Base-by-base conservation (phyloP, 768 basidiomycete genomes). In the Pulveroboletus frians region DNA sequence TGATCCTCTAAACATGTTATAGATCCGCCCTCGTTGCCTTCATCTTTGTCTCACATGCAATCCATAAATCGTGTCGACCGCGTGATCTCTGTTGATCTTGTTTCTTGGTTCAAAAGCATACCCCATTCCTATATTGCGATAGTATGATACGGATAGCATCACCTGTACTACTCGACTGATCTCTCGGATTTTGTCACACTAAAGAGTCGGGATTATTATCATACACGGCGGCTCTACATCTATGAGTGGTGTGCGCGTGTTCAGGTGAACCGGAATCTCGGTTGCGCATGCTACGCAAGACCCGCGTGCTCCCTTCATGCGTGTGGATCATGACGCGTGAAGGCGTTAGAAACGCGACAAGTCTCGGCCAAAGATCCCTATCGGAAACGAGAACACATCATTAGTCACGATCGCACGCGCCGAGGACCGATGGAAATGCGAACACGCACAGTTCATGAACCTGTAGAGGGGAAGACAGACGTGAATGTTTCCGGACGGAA, bases 281-380 rank as follows among this genome's bases (percentile, higher is more conserved):
- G 38, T 39, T 40, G 35, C 30, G 46, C 39, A 36, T 20, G 13
- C 21, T 32, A 14, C 23, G 6, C 21, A 21, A 21, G 5, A 26
- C 23, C 23, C 23, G 23, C 23, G 23, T 26, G 23, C 23, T 26
- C 23, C 5, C 23, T 26, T 39, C 35, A 39, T 31, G 41, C 47
- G 36, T 37, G 31, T 46, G 45, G 17, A 26, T 46, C 36, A 51
- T 17, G 37, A 21, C 15, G 11, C 23, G 6, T 6, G 18, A 13
- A 50, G 36, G 21, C 23, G 39, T 75, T 66, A 87, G 61, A 88
- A 85, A 13, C 83, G 78, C 18, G 79, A 83, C 49, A 88, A 64
- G 62, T 88, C 85, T 23, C 85, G 79, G 7, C 85, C 85, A 64
- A 86, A 85, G 40, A 86, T 83, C 85, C 83, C 82, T 84, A 57